phyloP scores from a whole-genome alignment of 331 rosid species.

The Spiraea crenata region DNA sequence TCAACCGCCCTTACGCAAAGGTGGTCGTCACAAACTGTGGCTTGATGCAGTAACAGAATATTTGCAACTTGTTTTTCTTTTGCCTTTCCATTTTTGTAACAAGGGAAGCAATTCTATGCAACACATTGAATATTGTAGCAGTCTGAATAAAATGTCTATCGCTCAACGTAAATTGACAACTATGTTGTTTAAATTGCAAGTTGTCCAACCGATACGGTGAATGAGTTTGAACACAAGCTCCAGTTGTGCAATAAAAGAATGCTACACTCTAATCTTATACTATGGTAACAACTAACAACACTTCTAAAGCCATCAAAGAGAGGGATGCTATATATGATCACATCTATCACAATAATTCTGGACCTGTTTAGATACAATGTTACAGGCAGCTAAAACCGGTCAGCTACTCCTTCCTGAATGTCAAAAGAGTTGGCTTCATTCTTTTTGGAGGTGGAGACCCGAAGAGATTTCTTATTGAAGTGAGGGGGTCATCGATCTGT shows the following conservation, averaged over 20 bases:
- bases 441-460: constrained; percentile 63
- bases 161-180: neutral
- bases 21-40: constrained; percentile 74
- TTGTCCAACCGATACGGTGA: neutral
- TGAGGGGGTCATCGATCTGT: constrained; percentile 83
- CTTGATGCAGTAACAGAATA: constrained; percentile 29
- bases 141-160: neutral
- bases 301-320: neutral
- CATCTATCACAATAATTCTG: neutral
- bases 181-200: neutral
- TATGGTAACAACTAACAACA: neutral
- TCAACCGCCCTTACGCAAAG: constrained; percentile 86
- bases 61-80: neutral
- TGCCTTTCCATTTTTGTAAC: constrained; percentile 9
- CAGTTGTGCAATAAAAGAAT: neutral
- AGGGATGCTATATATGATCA: neutral
- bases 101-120: neutral
- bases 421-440: constrained; percentile 40
- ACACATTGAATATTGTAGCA: neutral
- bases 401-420: constrained; percentile 9
- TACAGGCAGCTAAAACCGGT: neutral
- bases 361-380: neutral
- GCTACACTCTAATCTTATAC: neutral
- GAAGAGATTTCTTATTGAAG: constrained; percentile 72
- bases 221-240: neutral